phyloP scores from a whole-genome alignment of 2,329 filamentous ascomycete genomes.

The Aspergillus sp. region DNA sequence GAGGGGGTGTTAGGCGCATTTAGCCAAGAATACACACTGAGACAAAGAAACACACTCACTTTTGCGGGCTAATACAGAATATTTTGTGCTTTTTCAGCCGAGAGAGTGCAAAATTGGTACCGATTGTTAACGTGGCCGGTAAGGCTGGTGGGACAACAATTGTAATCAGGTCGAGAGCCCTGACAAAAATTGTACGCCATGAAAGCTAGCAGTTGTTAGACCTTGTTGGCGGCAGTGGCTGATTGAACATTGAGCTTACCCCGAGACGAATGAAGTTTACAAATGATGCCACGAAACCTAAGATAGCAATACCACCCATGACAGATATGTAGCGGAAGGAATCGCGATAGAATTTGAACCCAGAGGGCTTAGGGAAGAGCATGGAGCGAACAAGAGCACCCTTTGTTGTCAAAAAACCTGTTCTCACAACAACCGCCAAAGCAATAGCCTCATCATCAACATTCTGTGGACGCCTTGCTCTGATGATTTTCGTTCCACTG shows the following conservation, averaged over 20 bases:
- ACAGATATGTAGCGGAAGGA: constrained; percentile 97
- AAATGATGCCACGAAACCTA: constrained; percentile 88
- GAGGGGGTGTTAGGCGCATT: constrained; percentile 3
- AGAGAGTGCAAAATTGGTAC: constrained; percentile 87
- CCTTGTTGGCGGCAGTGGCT: background rate
- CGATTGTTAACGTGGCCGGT: constrained; percentile 91
- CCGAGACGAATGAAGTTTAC: constrained; percentile 85
- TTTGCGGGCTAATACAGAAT: constrained; percentile 95
- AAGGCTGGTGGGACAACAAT: constrained; percentile 95
- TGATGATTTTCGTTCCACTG: constrained; percentile 90
- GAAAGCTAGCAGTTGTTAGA: constrained; percentile 49
- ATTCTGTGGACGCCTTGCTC: constrained; percentile 82
- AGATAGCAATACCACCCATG: constrained; percentile 78
- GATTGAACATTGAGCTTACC: constrained; percentile 25
- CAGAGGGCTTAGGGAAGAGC: constrained; percentile 96
- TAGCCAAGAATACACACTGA: background rate
- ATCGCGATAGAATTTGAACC: constrained; percentile 97
- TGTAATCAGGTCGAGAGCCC: constrained; percentile 91
- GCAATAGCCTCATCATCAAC: constrained; percentile 84
- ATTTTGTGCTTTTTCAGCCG: constrained; percentile 85
- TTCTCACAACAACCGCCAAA: constrained; percentile 85
- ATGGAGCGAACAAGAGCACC: constrained; percentile 93
- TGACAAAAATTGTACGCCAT: constrained; percentile 86
- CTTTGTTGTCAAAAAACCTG: constrained; percentile 96
- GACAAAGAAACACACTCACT: constrained; percentile 21